A percentile compares a stretch with the other conserved stretches of the same genome.
phyloP scores from a whole-genome alignment of 495 filamentous ascomycete genomes.

The Trichoderma gamsii region DNA sequence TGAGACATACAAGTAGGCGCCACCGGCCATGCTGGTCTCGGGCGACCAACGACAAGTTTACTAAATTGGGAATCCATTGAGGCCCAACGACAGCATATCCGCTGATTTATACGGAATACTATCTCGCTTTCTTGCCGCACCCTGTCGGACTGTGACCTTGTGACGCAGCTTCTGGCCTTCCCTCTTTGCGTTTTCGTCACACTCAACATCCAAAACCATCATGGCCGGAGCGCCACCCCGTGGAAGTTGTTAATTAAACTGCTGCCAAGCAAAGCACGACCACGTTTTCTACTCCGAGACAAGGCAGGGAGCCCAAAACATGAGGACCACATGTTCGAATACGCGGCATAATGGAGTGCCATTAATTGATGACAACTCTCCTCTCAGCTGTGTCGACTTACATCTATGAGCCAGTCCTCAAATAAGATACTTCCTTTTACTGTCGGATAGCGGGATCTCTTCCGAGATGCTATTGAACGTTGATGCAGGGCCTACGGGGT shows the following conservation, averaged over 20 bases:
- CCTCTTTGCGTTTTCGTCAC: neutral
- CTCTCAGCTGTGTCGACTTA: no score
- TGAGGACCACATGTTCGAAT: neutral
- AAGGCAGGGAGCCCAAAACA: neutral
- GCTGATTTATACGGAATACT: neutral
- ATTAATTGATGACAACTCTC: no score
- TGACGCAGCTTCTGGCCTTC: neutral
- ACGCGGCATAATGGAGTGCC: neutral
- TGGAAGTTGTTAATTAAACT: neutral
- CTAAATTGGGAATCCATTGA: neutral
- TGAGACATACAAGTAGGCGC: neutral
- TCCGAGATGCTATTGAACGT: neutral
- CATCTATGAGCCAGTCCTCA: no score
- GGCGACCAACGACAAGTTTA: conserved; percentile 1
- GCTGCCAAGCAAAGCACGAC: neutral
- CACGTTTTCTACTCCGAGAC: neutral
- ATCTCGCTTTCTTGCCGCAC: conserved; percentile 3
- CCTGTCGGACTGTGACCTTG: conserved; percentile 10
- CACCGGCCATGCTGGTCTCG: neutral
- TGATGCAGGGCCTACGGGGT: neutral
- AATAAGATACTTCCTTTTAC: neutral
- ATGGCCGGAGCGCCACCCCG: neutral
- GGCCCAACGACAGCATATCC: neutral
- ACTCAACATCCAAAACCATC: neutral
- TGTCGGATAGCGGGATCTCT: neutral